Conservation (phyloP, 768 basidiomycete genomes). For the Pholiota conissans region DNA sequence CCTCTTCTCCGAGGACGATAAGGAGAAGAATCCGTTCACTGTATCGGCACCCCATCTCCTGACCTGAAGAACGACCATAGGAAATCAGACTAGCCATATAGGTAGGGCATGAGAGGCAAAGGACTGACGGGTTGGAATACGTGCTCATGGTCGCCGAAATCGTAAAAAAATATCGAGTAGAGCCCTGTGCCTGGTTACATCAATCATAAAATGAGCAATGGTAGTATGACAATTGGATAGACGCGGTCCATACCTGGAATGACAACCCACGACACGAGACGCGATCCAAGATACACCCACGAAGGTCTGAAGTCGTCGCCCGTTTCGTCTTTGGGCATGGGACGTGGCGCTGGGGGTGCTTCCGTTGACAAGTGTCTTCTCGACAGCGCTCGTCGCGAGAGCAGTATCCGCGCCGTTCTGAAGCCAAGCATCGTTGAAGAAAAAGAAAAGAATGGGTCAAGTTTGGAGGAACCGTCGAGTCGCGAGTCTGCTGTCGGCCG, state of each 20-base stretch:
- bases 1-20: conserved; percentile 58
- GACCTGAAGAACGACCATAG: conserved; percentile 34
- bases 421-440: not conserved
- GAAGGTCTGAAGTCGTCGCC: conserved; percentile 54
- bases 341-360: not conserved
- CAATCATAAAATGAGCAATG: not conserved
- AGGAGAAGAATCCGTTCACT: conserved; percentile 53
- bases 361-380: conserved; percentile 9
- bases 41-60: conserved; percentile 57
- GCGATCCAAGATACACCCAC: conserved; percentile 57
- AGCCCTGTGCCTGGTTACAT: conserved; percentile 42
- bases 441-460: not conserved
- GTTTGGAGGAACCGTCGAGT: too few species aligned
- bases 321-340: conserved; percentile 15
- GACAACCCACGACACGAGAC: conserved; percentile 50
- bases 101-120: not conserved
- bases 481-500: not conserved
- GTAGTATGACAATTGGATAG: not conserved
- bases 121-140: conserved; percentile 64
- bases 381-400: not conserved
- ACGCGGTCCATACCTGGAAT: conserved; percentile 48
- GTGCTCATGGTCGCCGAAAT: conserved; percentile 72
- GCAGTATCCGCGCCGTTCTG: not conserved
- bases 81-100: not conserved
- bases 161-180: conserved; percentile 62